These are phyloP conservation scores for Linum tenue DNA, from an alignment of 345 rosid genomes.

Conservation along the genomic window DNA sequence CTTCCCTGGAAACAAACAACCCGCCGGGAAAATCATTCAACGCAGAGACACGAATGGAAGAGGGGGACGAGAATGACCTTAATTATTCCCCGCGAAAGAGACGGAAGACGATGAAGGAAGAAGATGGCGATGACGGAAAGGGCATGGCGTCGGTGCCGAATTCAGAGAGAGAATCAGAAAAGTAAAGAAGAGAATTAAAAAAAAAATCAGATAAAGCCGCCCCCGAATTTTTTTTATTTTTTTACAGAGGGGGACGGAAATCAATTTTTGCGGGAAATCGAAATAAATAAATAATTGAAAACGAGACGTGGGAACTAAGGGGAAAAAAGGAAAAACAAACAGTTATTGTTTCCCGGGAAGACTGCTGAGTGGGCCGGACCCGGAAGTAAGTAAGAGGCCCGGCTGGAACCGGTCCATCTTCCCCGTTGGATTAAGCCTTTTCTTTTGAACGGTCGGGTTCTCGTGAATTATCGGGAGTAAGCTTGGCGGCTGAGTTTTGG, in stretches of 20 bases:
- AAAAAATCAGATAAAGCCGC: background rate
- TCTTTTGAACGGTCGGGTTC: too few relatives aligned
- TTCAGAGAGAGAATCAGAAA: constrained; percentile 12
- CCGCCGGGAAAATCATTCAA: background rate
- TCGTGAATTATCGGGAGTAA: too few relatives aligned
- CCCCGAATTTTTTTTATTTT: background rate
- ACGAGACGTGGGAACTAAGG: too few relatives aligned
- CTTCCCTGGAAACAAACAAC: background rate
- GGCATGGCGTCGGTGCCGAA: constrained; percentile 13
- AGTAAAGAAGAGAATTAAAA: too few relatives aligned
- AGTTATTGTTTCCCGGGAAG: too few relatives aligned
- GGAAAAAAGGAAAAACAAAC: too few relatives aligned
- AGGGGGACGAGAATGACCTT: background rate
- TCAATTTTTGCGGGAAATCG: constrained; percentile 35
- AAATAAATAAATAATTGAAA: background rate
- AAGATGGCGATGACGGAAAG: background rate
- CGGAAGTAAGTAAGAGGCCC: too few relatives aligned
- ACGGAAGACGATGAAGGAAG: constrained; percentile 16
- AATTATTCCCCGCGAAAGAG: background rate
- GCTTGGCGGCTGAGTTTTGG: too few relatives aligned
- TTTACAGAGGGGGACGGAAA: background rate
- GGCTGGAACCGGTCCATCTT: too few relatives aligned
- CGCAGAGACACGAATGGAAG: background rate
- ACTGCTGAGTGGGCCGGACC: too few relatives aligned
- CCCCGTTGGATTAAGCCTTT: too few relatives aligned